phyloP scores from a whole-genome alignment of 169 alveolate species.

The Toxoplasma gondii region DNA sequence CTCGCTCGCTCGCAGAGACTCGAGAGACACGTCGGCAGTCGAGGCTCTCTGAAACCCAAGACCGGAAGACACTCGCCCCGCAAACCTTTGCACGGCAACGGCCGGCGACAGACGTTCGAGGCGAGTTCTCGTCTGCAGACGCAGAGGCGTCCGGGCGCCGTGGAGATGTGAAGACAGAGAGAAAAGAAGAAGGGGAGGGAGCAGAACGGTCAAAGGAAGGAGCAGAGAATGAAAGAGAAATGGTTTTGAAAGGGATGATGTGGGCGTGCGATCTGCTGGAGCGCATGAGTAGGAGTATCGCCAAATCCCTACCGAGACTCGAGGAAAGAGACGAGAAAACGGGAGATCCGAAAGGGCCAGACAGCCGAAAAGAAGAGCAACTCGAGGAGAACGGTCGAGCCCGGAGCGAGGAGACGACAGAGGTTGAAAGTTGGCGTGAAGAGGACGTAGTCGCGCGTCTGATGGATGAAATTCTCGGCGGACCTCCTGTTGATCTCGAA shows the following conservation, averaged over 20 bases:
- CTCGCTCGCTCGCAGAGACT: neutral
- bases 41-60: neutral
- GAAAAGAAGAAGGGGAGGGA: neutral
- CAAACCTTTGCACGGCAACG: neutral
- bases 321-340: neutral
- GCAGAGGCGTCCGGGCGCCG: no score
- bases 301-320: neutral
- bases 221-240: neutral
- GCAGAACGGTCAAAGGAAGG: neutral
- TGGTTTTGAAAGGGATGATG: neutral
- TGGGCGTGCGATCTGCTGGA: neutral
- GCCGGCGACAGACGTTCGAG: neutral
- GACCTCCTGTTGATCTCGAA: no score
- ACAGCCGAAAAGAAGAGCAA: no score
- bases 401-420: no score
- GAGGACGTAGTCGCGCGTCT: no score
- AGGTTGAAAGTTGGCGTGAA: no score
- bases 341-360: no score
- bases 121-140: no score
- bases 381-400: no score
- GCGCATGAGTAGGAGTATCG: neutral
- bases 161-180: no score
- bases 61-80: neutral
- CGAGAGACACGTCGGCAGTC: neutral
- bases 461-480: no score